phyloP scores from a whole-genome alignment of 2,329 filamentous ascomycete genomes.

The Pseudogymnoascus sp. region DNA sequence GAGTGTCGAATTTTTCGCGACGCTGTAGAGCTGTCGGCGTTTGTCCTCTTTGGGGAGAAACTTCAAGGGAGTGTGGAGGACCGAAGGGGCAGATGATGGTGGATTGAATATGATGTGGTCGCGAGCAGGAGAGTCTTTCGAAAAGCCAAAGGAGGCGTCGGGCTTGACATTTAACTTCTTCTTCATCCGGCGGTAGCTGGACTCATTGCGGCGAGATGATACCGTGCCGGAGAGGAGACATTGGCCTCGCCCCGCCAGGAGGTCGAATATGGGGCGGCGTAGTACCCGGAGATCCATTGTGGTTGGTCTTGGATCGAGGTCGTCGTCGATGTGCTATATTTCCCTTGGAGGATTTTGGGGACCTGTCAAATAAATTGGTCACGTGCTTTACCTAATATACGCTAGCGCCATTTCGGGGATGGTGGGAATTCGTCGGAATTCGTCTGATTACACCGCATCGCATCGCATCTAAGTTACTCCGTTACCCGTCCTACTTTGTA shows the following conservation, averaged over 20 bases:
- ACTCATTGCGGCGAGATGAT: slow-evolving; percentile 26
- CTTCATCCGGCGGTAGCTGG: slow-evolving; percentile 28
- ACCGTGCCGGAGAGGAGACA: slow-evolving; percentile 23
- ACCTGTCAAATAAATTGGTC: slow-evolving; percentile 2
- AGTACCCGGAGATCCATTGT: slow-evolving; percentile 27
- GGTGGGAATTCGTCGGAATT: background rate
- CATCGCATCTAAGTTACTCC: background rate
- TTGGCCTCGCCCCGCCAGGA: slow-evolving; percentile 23
- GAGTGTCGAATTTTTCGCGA: slow-evolving; percentile 19
- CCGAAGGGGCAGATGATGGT: slow-evolving; percentile 46
- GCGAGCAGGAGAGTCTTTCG: slow-evolving; percentile 29
- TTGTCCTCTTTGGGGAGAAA: slow-evolving; percentile 48
- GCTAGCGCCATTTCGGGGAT: background rate
- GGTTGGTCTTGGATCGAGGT: slow-evolving; percentile 10
- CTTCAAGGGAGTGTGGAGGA: slow-evolving; percentile 58
- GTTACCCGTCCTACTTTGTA: no score
- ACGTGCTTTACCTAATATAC: background rate
- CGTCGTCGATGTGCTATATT: slow-evolving; percentile 9
- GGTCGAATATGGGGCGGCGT: slow-evolving; percentile 23
- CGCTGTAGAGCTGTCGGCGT: slow-evolving; percentile 23
- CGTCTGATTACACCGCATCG: no score
- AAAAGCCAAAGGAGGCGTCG: slow-evolving; percentile 49
- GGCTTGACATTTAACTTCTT: slow-evolving; percentile 45
- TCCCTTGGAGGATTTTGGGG: slow-evolving; percentile 9
- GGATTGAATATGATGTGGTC: slow-evolving; percentile 51